phyloP scores from a whole-genome alignment of 1,284 basidiomycete genomes.

The Melanopsichium pennsylvanicum region DNA sequence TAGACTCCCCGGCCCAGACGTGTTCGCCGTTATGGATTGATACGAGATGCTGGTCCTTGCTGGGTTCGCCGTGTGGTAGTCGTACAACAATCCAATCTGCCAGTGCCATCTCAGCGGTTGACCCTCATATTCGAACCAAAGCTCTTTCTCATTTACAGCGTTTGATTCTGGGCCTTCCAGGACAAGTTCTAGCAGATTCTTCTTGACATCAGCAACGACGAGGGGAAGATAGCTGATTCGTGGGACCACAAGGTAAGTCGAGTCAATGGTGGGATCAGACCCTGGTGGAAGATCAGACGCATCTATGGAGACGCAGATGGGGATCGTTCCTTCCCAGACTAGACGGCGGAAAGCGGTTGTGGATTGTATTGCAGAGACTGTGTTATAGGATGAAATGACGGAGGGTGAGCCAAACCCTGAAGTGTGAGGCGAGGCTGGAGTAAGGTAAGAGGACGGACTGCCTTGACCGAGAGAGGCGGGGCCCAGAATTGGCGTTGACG shows the following conservation, averaged over 20 bases:
- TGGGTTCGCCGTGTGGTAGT: slow-evolving; percentile 48
- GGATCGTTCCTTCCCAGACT: slow-evolving; percentile 53
- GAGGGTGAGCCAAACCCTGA: slow-evolving; percentile 7
- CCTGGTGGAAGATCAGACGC: slow-evolving; percentile 35
- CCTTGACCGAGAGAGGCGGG: slow-evolving; percentile 8
- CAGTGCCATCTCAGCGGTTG: slow-evolving; percentile 59
- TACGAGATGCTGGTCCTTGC: slow-evolving; percentile 31
- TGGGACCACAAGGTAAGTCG: slow-evolving; percentile 50
- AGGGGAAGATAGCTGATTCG: slow-evolving; percentile 56
- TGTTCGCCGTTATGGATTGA: slow-evolving; percentile 1
- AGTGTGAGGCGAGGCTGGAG: slow-evolving; percentile 13
- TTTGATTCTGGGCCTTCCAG: slow-evolving; percentile 35
- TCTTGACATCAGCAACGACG: slow-evolving; percentile 43
- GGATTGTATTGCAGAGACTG: slow-evolving; percentile 3
- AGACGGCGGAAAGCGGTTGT: slow-evolving; percentile 34
- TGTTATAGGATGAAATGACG: slow-evolving; percentile 5
- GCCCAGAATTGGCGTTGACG: slow-evolving; percentile 15
- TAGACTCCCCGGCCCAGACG: slow-evolving; percentile 14
- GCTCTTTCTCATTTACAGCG: slow-evolving; percentile 38
- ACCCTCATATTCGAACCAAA: slow-evolving; percentile 57
- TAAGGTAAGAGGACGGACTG: slow-evolving; percentile 11
- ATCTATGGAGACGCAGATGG: slow-evolving; percentile 46
- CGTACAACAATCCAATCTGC: slow-evolving; percentile 59
- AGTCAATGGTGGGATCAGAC: slow-evolving; percentile 30
- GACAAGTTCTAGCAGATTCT: slow-evolving; percentile 44